Percentiles rank a stretch among this genome's conserved stretches.
Evolutionary conservation across 1,284 basidiomycete species (phyloP).

Genomic region (Athelia psychrophila): DNA sequence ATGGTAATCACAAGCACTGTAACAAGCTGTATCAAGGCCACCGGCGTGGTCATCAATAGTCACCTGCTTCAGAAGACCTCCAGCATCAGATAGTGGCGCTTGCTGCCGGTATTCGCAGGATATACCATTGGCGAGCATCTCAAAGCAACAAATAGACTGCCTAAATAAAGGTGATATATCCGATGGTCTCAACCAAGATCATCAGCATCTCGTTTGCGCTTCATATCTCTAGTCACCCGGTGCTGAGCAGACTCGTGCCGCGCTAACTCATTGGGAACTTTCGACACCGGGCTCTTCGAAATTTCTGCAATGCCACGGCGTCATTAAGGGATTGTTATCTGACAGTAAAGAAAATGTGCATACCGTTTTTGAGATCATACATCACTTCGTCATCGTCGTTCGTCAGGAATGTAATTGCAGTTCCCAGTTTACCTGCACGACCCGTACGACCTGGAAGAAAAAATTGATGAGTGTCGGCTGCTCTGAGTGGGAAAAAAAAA

Average conservation of each 20-base stretch:
- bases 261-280: constrained; percentile 82
- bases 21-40: too few species aligned
- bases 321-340: constrained; percentile 7
- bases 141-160: too few species aligned
- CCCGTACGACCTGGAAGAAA: constrained; percentile 79
- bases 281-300: constrained; percentile 89
- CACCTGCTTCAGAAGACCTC: too few species aligned
- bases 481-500: constrained; percentile 3
- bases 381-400: constrained; percentile 97
- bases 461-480: constrained; percentile 5
- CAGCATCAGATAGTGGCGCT: too few species aligned
- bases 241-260: constrained; percentile 90
- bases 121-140: too few species aligned
- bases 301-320: constrained; percentile 59
- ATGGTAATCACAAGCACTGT: too few species aligned
- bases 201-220: constrained; percentile 80
- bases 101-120: too few species aligned
- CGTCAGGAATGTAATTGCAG: constrained; percentile 92
- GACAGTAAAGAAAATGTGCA: constrained; percentile 16
- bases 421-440: constrained; percentile 93
- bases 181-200: constrained; percentile 48
- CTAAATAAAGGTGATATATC: too few species aligned
- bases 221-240: constrained; percentile 88
- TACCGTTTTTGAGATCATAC: constrained; percentile 90
- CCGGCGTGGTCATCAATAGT: too few species aligned